Percentiles rank a stretch among this genome's conserved stretches.
These are phyloP conservation scores for Rhynchospora breviuscula DNA, from an alignment of 176 grass and related monocot species.

Conservation along the genomic window DNA sequence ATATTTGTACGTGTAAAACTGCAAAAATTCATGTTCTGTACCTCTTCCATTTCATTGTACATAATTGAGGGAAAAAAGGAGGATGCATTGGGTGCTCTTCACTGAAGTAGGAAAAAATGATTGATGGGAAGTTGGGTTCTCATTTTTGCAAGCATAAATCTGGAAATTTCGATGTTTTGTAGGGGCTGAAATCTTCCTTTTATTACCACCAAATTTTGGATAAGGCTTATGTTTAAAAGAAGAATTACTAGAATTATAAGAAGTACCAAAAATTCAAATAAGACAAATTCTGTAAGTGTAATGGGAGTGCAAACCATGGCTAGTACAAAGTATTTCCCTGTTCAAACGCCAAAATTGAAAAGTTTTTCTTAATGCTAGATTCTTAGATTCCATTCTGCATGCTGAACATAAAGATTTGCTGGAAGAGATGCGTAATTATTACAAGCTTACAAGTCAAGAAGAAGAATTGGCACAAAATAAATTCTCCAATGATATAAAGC, in stretches of 20 bases:
- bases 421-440: constrained; percentile 80
- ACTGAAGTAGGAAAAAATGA: background rate
- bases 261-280: background rate
- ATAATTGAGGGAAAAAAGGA: background rate
- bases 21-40: background rate
- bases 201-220: background rate
- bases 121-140: background rate
- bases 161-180: background rate
- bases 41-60: background rate
- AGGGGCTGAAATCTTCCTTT: background rate
- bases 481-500: background rate
- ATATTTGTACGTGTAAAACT: background rate
- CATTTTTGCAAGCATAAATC: background rate
- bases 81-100: background rate
- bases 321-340: background rate
- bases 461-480: background rate
- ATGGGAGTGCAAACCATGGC: background rate
- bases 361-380: constrained; percentile 25
- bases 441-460: constrained; percentile 37
- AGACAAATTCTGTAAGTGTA: background rate
- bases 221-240: background rate
- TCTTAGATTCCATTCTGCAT: constrained; percentile 75
- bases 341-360: background rate
- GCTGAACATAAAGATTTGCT: constrained; percentile 88
- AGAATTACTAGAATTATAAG: background rate